phyloP scores from a whole-genome alignment of 2,329 filamentous ascomycete genomes.

The Ascochyta pisi region DNA sequence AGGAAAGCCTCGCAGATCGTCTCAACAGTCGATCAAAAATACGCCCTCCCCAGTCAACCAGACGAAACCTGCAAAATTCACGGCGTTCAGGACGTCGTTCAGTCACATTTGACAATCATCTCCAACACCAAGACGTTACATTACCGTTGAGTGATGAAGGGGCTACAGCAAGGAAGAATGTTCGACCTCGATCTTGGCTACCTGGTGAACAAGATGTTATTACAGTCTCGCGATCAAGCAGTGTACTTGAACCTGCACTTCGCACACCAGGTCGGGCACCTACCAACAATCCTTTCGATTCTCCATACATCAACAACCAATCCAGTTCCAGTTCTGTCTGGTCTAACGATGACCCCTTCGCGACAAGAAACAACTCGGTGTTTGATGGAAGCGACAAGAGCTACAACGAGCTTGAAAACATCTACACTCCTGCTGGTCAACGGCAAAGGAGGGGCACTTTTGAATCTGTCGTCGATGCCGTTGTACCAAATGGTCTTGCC shows the following conservation, averaged over 20 bases:
- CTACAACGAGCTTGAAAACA: conserved; percentile 18
- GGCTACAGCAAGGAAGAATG: not conserved
- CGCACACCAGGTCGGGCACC: conserved; percentile 12
- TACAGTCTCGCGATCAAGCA: conserved; percentile 13
- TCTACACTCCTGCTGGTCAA: conserved; percentile 9
- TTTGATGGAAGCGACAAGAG: conserved; percentile 4
- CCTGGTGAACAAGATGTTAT: conserved; percentile 12
- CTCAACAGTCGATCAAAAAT: conserved; percentile 10
- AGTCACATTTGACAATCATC: conserved; percentile 3
- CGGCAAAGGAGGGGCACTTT: conserved; percentile 21
- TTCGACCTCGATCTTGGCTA: conserved; percentile 7
- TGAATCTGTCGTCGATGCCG: conserved; percentile 24
- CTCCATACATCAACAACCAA: not conserved
- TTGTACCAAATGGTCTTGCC: conserved; percentile 25
- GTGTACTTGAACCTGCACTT: conserved; percentile 5
- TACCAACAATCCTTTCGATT: conserved; percentile 9
- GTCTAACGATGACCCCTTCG: conserved; percentile 25
- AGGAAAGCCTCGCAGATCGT: conserved; percentile 12
- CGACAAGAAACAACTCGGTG: conserved; percentile 16
- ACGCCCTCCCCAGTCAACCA: conserved; percentile 3
- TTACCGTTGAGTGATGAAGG: not conserved
- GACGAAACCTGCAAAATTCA: not conserved
- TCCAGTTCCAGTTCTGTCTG: conserved; percentile 13
- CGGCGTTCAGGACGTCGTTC: conserved; percentile 9
- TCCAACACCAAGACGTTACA: not conserved